Conservation (phyloP, 2,329 filamentous ascomycete species). For the Exutisphaerella laricina region DNA sequence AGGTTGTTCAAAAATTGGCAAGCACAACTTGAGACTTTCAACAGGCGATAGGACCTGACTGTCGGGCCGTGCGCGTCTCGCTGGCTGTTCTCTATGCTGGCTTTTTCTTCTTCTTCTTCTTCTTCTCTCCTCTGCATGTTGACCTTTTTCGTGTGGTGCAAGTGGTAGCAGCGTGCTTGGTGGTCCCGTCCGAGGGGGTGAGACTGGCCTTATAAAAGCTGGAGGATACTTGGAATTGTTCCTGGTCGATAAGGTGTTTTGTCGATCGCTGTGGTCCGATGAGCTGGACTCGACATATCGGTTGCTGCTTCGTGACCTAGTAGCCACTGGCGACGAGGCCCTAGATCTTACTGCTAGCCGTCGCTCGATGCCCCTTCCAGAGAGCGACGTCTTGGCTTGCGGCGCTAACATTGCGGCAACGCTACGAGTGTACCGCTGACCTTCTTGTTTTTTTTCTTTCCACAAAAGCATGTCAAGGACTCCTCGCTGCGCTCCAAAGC, state of each 20-base stretch:
- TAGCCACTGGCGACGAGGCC: neutral
- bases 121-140: no score
- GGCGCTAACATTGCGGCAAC: neutral
- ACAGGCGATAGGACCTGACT: neutral
- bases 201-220: neutral
- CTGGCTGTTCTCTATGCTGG: no score
- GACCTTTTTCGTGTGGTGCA: neutral
- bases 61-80: neutral
- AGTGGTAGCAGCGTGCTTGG: conserved; percentile 1
- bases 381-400: neutral
- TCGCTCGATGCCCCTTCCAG: neutral
- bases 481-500: neutral
- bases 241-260: neutral
- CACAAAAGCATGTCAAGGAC: no score
- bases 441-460: no score
- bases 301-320: no score
- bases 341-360: neutral
- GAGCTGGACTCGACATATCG: no score
- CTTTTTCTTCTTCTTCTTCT: no score
- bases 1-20: conserved; percentile 14
- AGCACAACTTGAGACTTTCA: conserved; percentile 1
- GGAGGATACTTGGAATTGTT: conserved; percentile 1
- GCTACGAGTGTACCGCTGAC: no score
- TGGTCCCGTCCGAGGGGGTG: conserved; percentile 2
- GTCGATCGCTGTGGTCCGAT: neutral